phyloP scores from a whole-genome alignment of 495 filamentous ascomycete species.

The Podospora tetraspora region DNA sequence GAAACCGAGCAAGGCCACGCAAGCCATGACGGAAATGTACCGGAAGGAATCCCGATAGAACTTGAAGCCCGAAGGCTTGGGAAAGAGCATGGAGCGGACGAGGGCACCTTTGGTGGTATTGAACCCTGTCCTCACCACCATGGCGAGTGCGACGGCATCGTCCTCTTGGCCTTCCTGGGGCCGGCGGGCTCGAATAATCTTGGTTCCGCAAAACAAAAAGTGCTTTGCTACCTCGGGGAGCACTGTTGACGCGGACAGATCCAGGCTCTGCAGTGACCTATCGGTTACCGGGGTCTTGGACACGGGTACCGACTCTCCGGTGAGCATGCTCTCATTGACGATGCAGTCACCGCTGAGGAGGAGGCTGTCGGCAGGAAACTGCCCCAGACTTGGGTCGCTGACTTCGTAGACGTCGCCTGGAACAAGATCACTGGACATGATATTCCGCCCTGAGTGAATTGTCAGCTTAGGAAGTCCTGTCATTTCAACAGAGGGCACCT shows the following conservation, averaged over 20 bases:
- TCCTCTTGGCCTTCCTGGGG: conserved; percentile 79
- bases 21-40: conserved; percentile 95
- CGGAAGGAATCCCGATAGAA: conserved; percentile 97
- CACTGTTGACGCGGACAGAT: conserved; percentile 72
- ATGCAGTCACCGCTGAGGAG: conserved; percentile 93
- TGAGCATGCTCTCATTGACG: conserved; percentile 99
- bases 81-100: conserved; percentile 97
- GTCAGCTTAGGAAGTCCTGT: conserved; percentile 2
- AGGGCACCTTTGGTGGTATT: conserved; percentile 95
- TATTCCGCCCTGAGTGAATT: conserved; percentile 62
- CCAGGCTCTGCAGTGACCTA: conserved; percentile 65
- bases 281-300: conserved; percentile 87
- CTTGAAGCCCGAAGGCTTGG: conserved; percentile 95
- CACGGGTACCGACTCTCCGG: conserved; percentile 94
- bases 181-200: conserved; percentile 82
- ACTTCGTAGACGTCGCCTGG: conserved; percentile 97
- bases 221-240: conserved; percentile 75
- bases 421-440: conserved; percentile 81
- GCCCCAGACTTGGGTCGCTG: conserved; percentile 88
- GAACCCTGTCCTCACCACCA: conserved; percentile 91
- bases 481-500: conserved; percentile 29
- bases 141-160: conserved; percentile 85
- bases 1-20: conserved; percentile 85
- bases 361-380: conserved; percentile 91
- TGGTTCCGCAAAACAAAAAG: conserved; percentile 91